These are phyloP conservation scores for Ophiostoma montium DNA, from an alignment of 2,329 filamentous ascomycete species.

Conservation along the genomic window DNA sequence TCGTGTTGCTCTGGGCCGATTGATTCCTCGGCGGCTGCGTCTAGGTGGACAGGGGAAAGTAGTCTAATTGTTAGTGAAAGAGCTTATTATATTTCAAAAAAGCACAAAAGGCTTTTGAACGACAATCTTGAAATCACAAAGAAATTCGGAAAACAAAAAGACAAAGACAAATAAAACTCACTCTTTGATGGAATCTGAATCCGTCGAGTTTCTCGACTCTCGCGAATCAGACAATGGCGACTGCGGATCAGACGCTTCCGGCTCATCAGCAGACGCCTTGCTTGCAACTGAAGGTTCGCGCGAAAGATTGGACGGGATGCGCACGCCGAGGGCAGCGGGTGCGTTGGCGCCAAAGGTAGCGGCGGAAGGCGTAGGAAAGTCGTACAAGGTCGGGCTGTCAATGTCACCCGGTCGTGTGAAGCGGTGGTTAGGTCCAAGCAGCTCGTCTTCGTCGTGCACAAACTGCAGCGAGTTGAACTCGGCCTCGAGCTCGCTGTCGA, in stretches of 20 bases:
- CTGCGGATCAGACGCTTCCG: background rate
- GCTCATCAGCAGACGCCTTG: background rate
- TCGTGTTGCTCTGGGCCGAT: background rate
- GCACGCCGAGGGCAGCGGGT: background rate
- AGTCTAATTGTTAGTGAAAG: background rate
- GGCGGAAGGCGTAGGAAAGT: constrained; percentile 27
- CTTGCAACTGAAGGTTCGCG: constrained; percentile 3
- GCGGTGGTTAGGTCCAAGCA: constrained; percentile 36
- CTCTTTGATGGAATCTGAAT: background rate
- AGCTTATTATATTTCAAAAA: too few relatives aligned
- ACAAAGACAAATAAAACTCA: background rate
- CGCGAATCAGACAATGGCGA: background rate
- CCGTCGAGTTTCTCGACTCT: too few relatives aligned
- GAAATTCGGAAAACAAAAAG: background rate
- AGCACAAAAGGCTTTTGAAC: too few relatives aligned
- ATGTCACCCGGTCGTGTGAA: constrained; percentile 41
- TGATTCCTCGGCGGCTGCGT: background rate
- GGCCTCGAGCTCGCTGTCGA: background rate
- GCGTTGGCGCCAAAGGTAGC: background rate
- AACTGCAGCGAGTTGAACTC: background rate
- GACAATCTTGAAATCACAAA: background rate
- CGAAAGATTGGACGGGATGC: constrained; percentile 7
- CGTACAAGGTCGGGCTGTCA: constrained; percentile 49
- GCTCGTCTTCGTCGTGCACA: constrained; percentile 17
- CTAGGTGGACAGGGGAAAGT: background rate